Evolutionary conservation across 306 rosid genomes (phyloP).

Genomic region (Cicer bijugum): DNA sequence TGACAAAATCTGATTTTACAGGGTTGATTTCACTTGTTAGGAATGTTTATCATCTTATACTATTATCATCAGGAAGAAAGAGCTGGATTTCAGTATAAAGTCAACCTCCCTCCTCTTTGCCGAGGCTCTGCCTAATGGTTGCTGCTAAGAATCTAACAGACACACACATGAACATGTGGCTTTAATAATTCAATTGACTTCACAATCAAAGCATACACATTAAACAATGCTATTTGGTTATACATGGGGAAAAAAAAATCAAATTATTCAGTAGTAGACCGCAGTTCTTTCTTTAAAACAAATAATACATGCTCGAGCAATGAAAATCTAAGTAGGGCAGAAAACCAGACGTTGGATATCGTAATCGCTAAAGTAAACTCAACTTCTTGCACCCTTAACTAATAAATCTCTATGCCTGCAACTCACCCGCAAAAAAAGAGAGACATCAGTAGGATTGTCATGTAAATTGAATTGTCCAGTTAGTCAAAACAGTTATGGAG

Average conservation of each 20-base stretch:
- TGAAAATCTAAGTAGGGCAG: conserved; percentile 47
- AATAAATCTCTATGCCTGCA: conserved; percentile 66
- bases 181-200: conserved; percentile 39
- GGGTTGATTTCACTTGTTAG: neutral
- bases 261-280: conserved; percentile 51
- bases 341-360: conserved; percentile 38
- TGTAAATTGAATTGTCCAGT: neutral
- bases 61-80: neutral
- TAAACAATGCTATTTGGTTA: conserved; percentile 51
- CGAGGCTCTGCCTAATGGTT: neutral
- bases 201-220: conserved; percentile 45
- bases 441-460: conserved; percentile 20
- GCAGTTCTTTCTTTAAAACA: conserved; percentile 44
- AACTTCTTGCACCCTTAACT: conserved; percentile 43
- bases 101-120: neutral
- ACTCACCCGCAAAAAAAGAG: conserved; percentile 29
- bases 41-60: neutral
- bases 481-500: neutral
- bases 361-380: conserved; percentile 37
- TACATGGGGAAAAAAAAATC: conserved; percentile 31
- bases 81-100: neutral
- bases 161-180: neutral
- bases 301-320: conserved; percentile 50
- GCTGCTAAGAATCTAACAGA: neutral
- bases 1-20: neutral